Evolutionary conservation across 106 monocot species (phyloP).

Genomic region (Phalaenopsis equestris): DNA sequence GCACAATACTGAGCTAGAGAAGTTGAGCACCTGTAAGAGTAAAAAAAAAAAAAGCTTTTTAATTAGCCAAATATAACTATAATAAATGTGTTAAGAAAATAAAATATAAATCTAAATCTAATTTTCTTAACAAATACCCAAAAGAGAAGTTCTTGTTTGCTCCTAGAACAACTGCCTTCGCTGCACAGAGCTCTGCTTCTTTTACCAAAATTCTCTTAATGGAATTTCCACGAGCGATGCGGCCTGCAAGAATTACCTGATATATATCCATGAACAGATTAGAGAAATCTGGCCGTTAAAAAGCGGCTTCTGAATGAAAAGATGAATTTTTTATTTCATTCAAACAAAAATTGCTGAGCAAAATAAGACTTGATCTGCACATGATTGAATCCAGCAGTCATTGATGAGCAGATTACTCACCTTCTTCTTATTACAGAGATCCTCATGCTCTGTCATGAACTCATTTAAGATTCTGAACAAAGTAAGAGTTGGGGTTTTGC

Average conservation of each 20-base stretch:
- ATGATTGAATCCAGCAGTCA: background rate
- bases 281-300: background rate
- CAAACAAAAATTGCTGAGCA: no score
- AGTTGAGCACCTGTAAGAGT: constrained; percentile 43
- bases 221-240: constrained; percentile 53
- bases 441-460: constrained; percentile 41
- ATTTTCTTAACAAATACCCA: constrained; percentile 34
- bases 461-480: constrained; percentile 41
- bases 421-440: constrained; percentile 32
- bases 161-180: constrained; percentile 63
- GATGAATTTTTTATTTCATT: no score
- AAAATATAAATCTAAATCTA: background rate
- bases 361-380: background rate
- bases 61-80: background rate
- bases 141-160: constrained; percentile 39
- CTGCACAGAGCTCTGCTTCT: constrained; percentile 52
- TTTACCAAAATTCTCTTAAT: constrained; percentile 57
- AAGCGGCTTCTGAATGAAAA: background rate
- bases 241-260: constrained; percentile 62
- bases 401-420: constrained; percentile 16
- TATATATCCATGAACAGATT: background rate
- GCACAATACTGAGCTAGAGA: constrained; percentile 65
- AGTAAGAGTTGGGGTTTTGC: constrained; percentile 21
- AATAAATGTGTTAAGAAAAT: no score
- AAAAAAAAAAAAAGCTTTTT: background rate